Evolutionary conservation across 2,329 filamentous ascomycete genomes (phyloP).

Genomic region (Torrubiella hemipterigena): DNA sequence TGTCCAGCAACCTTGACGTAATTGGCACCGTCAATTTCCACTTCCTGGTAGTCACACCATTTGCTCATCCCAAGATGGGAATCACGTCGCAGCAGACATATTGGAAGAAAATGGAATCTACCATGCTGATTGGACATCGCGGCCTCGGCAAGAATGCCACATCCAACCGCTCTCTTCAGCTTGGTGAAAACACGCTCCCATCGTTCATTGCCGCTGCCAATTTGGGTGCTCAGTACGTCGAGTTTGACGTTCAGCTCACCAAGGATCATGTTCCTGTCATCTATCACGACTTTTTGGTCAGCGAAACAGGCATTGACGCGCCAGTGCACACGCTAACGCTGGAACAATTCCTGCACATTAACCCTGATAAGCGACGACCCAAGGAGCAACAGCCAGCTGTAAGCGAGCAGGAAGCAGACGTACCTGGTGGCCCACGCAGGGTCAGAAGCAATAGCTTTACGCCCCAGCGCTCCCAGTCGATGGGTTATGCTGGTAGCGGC

Average conservation of each 20-base stretch:
- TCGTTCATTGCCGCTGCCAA: constrained; percentile 97
- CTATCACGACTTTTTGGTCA: constrained; percentile 96
- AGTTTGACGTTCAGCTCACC: constrained; percentile 90
- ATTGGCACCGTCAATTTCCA: constrained; percentile 96
- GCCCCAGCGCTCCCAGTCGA: constrained; percentile 40
- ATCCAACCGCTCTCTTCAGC: constrained; percentile 74
- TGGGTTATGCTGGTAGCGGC: constrained; percentile 35
- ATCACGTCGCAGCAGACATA: constrained; percentile 87
- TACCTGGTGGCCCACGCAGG: constrained; percentile 7
- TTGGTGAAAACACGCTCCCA: constrained; percentile 90
- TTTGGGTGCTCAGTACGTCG: constrained; percentile 65
- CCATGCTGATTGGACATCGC: constrained; percentile 65
- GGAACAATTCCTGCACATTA: constrained; percentile 90
- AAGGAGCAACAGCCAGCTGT: constrained; percentile 13
- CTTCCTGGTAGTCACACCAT: constrained; percentile 88
- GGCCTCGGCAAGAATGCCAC: constrained; percentile 84
- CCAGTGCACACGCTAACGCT: constrained; percentile 90
- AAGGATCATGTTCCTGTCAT: constrained; percentile 98
- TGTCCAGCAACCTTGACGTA: constrained; percentile 74
- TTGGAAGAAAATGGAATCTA: constrained; percentile 84
- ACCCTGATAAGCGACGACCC: constrained; percentile 38
- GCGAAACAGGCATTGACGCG: constrained; percentile 92
- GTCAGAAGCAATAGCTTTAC: constrained; percentile 25
- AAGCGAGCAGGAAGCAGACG: constrained; percentile 23
- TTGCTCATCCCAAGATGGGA: constrained; percentile 86